Percentiles rank a stretch among this genome's conserved stretches.
Evolutionary conservation across 441 rosid genomes (phyloP).

Genomic region (Viola pubescens): DNA sequence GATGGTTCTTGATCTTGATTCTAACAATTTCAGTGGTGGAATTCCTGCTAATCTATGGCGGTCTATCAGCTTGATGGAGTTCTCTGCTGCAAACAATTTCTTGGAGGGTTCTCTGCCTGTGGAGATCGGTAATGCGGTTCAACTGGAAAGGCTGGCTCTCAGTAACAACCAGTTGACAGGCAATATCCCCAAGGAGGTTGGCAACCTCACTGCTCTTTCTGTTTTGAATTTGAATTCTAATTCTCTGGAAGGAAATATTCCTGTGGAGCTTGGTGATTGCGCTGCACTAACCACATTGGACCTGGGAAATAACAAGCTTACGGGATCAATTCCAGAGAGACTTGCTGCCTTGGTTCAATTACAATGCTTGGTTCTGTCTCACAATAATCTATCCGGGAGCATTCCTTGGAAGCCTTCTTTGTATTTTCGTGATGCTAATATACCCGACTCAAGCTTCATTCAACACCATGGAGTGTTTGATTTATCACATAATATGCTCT

Average conservation of each 20-base stretch:
- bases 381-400: slow-evolving; percentile 60
- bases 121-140: slow-evolving; percentile 53
- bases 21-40: slow-evolving; percentile 60
- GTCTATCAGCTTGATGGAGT: slow-evolving; percentile 58
- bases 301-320: slow-evolving; percentile 65
- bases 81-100: slow-evolving; percentile 60
- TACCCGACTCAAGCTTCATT: slow-evolving; percentile 69
- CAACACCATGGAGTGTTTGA: slow-evolving; percentile 87
- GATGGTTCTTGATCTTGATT: slow-evolving; percentile 65
- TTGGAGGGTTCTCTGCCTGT: slow-evolving; percentile 51
- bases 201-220: slow-evolving; percentile 52
- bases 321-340: slow-evolving; percentile 55
- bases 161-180: slow-evolving; percentile 51
- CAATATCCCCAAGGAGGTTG: slow-evolving; percentile 58
- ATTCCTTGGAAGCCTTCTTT: slow-evolving; percentile 53
- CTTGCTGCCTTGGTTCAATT: slow-evolving; percentile 54
- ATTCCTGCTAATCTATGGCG: slow-evolving; percentile 67
- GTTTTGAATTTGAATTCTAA: slow-evolving; percentile 69
- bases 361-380: slow-evolving; percentile 77
- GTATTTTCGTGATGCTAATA: slow-evolving; percentile 52
- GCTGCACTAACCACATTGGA: slow-evolving; percentile 61
- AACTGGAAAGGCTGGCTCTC: slow-evolving; percentile 55
- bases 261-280: slow-evolving; percentile 59
- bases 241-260: slow-evolving; percentile 51
- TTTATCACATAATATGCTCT: slow-evolving; percentile 61